Evolutionary conservation across 2,329 filamentous ascomycete genomes (phyloP).

Genomic region (Grosmannia clavigera): DNA sequence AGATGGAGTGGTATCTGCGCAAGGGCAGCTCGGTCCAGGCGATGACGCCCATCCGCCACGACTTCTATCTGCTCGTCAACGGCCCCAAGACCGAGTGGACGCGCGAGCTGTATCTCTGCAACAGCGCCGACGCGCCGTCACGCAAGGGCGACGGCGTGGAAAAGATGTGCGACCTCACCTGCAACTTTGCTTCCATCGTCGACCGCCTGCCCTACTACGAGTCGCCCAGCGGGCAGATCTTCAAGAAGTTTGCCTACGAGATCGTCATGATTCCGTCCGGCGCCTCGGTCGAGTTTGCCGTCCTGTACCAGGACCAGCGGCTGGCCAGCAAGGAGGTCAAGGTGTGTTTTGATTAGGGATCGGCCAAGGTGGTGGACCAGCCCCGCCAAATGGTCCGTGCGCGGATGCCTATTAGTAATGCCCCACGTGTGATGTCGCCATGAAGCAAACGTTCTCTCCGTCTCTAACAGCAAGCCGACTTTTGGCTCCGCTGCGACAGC

Average conservation of each 20-base stretch:
- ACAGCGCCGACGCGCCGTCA: constrained; percentile 2
- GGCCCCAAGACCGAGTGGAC: constrained; percentile 4
- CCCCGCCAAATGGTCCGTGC: too few relatives aligned
- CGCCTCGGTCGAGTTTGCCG: constrained; percentile 5
- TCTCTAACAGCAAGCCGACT: too few relatives aligned
- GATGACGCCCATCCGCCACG: constrained; percentile 5
- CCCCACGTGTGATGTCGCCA: too few relatives aligned
- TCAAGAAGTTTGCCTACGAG: constrained; percentile 3
- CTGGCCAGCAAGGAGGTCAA: constrained; percentile 6
- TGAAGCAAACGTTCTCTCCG: too few relatives aligned
- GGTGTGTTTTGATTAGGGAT: not conserved
- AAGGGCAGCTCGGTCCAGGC: constrained; percentile 7
- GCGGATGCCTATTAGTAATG: too few relatives aligned
- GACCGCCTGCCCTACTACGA: constrained; percentile 6
- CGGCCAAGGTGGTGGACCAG: too few relatives aligned
- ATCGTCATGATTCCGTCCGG: constrained; percentile 10
- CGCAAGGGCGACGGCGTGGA: constrained; percentile 4
- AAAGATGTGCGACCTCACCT: constrained; percentile 7
- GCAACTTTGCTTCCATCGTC: constrained; percentile 5
- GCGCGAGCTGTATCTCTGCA: constrained; percentile 8
- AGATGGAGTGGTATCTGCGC: constrained; percentile 10
- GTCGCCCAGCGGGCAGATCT: constrained; percentile 5
- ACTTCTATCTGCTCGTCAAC: constrained; percentile 7
- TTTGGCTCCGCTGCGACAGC: too few relatives aligned
- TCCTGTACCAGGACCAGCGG: constrained; percentile 4